Evolutionary conservation across 176 grass and related monocot genomes (phyloP).

Genomic region (Triticum timopheevii): DNA sequence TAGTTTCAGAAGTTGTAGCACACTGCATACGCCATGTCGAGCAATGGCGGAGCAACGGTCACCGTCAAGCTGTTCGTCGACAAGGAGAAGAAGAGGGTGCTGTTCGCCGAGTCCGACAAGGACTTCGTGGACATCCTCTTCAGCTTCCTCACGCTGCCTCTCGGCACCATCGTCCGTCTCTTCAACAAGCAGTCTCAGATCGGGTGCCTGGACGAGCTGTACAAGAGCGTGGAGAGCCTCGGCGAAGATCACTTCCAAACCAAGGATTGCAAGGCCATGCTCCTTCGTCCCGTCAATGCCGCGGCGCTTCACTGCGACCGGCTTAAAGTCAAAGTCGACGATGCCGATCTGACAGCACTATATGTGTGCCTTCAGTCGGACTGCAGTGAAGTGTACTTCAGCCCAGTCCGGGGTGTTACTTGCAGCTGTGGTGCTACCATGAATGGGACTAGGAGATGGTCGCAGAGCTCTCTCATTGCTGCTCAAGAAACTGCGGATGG

Average conservation of each 20-base stretch:
- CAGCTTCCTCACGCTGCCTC: constrained; percentile 54
- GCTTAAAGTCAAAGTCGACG: background rate
- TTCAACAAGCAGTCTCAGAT: constrained; percentile 10
- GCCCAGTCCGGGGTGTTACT: background rate
- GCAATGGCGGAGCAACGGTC: background rate
- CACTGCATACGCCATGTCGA: background rate
- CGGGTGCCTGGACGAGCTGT: constrained; percentile 21
- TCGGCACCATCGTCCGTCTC: constrained; percentile 42
- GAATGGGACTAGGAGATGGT: background rate
- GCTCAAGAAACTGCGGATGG: background rate
- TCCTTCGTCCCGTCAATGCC: constrained; percentile 11
- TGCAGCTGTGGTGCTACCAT: background rate
- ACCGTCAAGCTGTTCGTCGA: constrained; percentile 42
- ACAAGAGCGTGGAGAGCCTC: constrained; percentile 25
- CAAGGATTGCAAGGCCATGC: constrained; percentile 29
- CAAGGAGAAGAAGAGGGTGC: constrained; percentile 31
- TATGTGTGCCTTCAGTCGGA: background rate
- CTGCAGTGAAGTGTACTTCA: background rate
- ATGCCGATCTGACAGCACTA: background rate
- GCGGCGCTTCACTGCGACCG: background rate
- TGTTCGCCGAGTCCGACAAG: constrained; percentile 43
- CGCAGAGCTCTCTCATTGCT: background rate
- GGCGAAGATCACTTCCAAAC: constrained; percentile 12
- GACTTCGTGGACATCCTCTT: constrained; percentile 54
- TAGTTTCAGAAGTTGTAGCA: background rate